phyloP scores from a whole-genome alignment of 257 asterid species.

The Misopates orontium region DNA sequence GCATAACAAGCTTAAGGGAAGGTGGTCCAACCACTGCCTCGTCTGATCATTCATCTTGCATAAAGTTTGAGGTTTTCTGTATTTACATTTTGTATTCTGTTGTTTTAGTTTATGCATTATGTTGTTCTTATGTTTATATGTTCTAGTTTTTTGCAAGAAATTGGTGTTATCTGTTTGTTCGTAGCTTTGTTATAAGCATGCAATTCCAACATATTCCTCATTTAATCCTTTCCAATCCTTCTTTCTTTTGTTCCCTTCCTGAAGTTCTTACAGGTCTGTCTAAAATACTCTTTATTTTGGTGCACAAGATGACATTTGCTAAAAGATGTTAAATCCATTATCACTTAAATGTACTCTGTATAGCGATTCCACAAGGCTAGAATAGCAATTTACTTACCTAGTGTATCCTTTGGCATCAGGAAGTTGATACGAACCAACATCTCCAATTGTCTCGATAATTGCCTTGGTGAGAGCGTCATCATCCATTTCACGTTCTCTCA shows the following conservation, averaged over 20 bases:
- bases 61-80: too few relatives aligned
- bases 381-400: slow-evolving; percentile 49
- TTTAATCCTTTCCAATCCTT: neutral
- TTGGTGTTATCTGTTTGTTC: too few relatives aligned
- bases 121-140: too few relatives aligned
- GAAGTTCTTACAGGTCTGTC: neutral
- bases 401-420: slow-evolving; percentile 99
- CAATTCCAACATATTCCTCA: too few relatives aligned
- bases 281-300: neutral
- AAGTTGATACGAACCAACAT: slow-evolving; percentile 88
- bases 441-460: slow-evolving; percentile 96
- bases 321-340: slow-evolving; percentile 1
- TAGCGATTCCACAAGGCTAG: slow-evolving; percentile 3
- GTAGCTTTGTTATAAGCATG: too few relatives aligned
- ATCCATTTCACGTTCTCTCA: slow-evolving; percentile 85
- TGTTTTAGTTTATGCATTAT: too few relatives aligned
- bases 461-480: slow-evolving; percentile 92
- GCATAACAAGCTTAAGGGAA: too few relatives aligned
- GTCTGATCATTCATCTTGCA: too few relatives aligned
- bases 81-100: too few relatives aligned
- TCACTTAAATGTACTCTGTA: neutral
- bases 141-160: too few relatives aligned
- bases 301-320: neutral
- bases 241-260: neutral
- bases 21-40: too few relatives aligned